Percentiles rank a stretch among this genome's conserved stretches.
Conservation (phyloP, 768 basidiomycete genomes). For the Coprinopsis strossmayeri region DNA sequence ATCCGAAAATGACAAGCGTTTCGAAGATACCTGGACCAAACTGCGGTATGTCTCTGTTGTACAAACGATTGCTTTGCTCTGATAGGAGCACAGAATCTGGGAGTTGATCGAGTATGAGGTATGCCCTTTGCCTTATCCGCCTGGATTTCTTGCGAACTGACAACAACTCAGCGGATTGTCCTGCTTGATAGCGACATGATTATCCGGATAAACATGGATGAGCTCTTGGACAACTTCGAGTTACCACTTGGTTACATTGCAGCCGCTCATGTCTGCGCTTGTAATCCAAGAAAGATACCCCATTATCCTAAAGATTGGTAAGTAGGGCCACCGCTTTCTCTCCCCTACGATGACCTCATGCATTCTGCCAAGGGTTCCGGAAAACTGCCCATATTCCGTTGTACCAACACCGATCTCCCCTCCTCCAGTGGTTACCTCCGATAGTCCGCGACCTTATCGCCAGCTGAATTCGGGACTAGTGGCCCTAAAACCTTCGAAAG, state of each 20-base stretch:
- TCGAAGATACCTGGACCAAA: slow-evolving; percentile 72
- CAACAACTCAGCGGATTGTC: slow-evolving; percentile 53
- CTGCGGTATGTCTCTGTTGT: slow-evolving; percentile 30
- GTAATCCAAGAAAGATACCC: slow-evolving; percentile 78
- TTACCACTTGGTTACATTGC: slow-evolving; percentile 72
- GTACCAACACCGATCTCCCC: slow-evolving; percentile 38
- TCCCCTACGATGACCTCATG: slow-evolving; percentile 8
- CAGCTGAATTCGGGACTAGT: slow-evolving; percentile 90
- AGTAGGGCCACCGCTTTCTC: slow-evolving; percentile 14
- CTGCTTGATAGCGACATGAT: slow-evolving; percentile 90
- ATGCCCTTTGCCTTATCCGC: slow-evolving; percentile 15
- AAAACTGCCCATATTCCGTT: slow-evolving; percentile 78
- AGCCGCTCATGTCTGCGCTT: slow-evolving; percentile 86
- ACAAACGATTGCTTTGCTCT: too few species aligned
- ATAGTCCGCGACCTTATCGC: slow-evolving; percentile 66
- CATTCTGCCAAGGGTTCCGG: slow-evolving; percentile 65
- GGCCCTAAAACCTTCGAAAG: slow-evolving; percentile 68
- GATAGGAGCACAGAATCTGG: slow-evolving; percentile 38
- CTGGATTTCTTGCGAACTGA: not conserved
- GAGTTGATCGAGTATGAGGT: slow-evolving; percentile 66
- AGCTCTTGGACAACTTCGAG: slow-evolving; percentile 45
- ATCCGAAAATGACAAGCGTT: slow-evolving; percentile 41
- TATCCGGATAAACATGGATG: slow-evolving; percentile 77
- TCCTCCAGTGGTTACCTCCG: slow-evolving; percentile 26
- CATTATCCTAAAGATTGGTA: slow-evolving; percentile 92